Percentiles rank a stretch among this genome's conserved stretches.
phyloP scores from a whole-genome alignment of 805 yeast species.

The Kuraishia floccosa region DNA sequence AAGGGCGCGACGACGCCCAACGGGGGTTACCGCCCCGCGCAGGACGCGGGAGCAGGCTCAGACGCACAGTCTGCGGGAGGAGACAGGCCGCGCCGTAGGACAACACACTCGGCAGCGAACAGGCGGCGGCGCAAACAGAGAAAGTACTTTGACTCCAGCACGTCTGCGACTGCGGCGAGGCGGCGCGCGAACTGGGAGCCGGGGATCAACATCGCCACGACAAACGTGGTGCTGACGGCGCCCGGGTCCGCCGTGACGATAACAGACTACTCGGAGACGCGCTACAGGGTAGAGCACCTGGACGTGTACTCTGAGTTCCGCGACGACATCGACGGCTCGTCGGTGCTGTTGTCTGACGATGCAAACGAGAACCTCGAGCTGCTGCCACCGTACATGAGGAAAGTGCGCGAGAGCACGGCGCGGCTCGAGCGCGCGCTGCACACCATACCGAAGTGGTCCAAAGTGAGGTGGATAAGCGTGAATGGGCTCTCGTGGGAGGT shows the following conservation, averaged over 20 bases:
- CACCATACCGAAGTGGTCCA: conserved; percentile 32
- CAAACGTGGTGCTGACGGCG: conserved; percentile 36
- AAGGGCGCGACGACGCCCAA: neutral
- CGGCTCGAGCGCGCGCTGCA: conserved; percentile 20
- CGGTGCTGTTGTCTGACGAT: conserved; percentile 2
- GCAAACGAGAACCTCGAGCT: neutral
- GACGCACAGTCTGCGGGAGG: neutral
- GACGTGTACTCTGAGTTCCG: conserved; percentile 20
- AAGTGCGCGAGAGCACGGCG: conserved; percentile 9
- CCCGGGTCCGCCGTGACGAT: conserved; percentile 43
- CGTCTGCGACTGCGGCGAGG: conserved; percentile 21
- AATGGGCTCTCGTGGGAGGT: conserved; percentile 57
- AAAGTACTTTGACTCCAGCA: conserved; percentile 23
- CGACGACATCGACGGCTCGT: conserved; percentile 7
- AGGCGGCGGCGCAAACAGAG: conserved; percentile 8
- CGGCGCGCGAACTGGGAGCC: conserved; percentile 47
- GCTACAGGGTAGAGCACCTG: conserved; percentile 31
- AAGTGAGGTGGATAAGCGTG: conserved; percentile 45
- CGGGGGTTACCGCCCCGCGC: neutral
- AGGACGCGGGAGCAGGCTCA: neutral
- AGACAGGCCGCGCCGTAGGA: neutral
- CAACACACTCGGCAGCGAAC: neutral
- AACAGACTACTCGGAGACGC: conserved; percentile 33
- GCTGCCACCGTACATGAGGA: conserved; percentile 6
- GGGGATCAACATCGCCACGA: conserved; percentile 40